Base-by-base conservation (phyloP, 331 rosid genomes). In the Malus hybrid region DNA sequence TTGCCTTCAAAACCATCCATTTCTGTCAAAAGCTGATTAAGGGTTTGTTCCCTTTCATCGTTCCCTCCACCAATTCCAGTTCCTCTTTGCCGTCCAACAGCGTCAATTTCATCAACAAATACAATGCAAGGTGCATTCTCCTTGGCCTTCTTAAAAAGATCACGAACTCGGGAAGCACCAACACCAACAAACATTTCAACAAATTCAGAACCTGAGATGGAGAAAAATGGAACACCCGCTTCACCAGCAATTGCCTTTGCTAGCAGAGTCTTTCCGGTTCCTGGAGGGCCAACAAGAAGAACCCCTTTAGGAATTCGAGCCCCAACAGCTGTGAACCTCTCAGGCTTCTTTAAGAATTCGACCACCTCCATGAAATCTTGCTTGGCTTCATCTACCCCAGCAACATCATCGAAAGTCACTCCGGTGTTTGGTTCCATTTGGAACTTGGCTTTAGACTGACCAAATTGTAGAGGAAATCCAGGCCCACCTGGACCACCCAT, bases 161-260 rank as follows among this genome's bases (percentile, higher is more conserved):
- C 98, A 63, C 98, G 96, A 9, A 93, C 98, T 72, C 97, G 89
- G 52, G 98, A 91, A 74, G 98, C 97, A 78, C 98, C 98, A 77
- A 93, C 88, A 84, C 98, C 98, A n/a, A 93, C 98, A 75, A 93
- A 91, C 98, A 93, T 91, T 88, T 93, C 97, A 58, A 93, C 98
- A 53, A 93, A 91, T 83, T 91, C 98, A 30, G 98, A 93, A 76
- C 97, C 98, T 14, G 98, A 91, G 80, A 91, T 91, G 24, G 98
- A 93, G 86, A 93, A 93, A 80, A 93, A 93, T 33, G 96, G 98
- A 63, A 93, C 98, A 53, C 96, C 97, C 60, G 98, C 98, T 88
- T 93, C 98, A 53, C 98, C 97, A 13, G 98, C 98, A 82, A 93
- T 90, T 28, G 98, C 98, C 85, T 90, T 91, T 26, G 97, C 98